phyloP scores from a whole-genome alignment of 2,329 filamentous ascomycete species.

The Ascochyta pisi region DNA sequence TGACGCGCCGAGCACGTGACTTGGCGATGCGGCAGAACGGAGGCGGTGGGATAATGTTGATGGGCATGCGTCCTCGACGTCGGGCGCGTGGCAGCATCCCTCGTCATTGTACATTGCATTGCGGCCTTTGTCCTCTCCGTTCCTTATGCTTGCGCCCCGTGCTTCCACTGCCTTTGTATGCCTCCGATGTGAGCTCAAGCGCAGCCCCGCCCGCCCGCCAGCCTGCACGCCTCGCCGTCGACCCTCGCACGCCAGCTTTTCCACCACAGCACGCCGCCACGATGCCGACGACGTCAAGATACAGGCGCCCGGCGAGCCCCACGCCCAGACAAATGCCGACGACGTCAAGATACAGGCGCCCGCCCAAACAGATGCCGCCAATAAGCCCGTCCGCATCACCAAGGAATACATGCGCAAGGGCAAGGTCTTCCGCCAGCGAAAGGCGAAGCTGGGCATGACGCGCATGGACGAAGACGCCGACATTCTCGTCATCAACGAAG shows the following conservation, averaged over 20 bases:
- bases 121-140: slow-evolving; percentile 4
- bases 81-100: neutral
- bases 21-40: slow-evolving; percentile 40
- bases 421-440: slow-evolving; percentile 36
- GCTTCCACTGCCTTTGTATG: slow-evolving; percentile 48
- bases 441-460: slow-evolving; percentile 40
- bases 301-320: no score
- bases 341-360: neutral
- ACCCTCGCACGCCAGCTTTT: slow-evolving; percentile 36
- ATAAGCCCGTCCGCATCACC: slow-evolving; percentile 1
- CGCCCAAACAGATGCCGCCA: neutral
- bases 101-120: slow-evolving; percentile 6
- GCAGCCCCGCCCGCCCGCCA: slow-evolving; percentile 25
- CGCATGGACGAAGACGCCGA: slow-evolving; percentile 45
- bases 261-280: slow-evolving; percentile 32
- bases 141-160: slow-evolving; percentile 47
- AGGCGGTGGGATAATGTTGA: slow-evolving; percentile 37
- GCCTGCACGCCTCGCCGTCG: slow-evolving; percentile 22
- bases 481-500: slow-evolving; percentile 45
- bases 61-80: neutral
- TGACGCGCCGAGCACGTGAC: slow-evolving; percentile 41
- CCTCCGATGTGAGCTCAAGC: slow-evolving; percentile 48
- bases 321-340: slow-evolving; percentile 33
- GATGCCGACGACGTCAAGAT: slow-evolving; percentile 23
- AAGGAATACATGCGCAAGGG: slow-evolving; percentile 24